These are phyloP conservation scores for Begonia masoniana DNA, from an alignment of 306 rosid genomes.

Conservation along the genomic window DNA sequence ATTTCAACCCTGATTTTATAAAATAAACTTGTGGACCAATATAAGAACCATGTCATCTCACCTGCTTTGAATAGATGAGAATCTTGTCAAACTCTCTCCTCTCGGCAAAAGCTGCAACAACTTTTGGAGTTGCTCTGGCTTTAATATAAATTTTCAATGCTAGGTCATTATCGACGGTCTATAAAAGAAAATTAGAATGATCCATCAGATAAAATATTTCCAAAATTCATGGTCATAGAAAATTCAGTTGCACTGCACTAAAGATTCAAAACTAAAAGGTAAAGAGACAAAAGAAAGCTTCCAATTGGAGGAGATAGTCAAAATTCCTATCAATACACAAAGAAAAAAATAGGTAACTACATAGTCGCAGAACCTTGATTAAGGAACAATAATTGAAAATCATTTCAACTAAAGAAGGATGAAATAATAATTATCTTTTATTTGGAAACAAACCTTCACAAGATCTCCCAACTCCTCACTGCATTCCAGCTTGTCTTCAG, in stretches of 20 bases:
- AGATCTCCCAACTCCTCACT: slow-evolving; percentile 98
- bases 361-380: too few species aligned
- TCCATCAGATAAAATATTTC: too few species aligned
- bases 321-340: too few species aligned
- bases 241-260: too few species aligned
- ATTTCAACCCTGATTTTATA: too few species aligned
- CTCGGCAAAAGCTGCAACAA: slow-evolving; percentile 99
- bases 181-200: slow-evolving; percentile 10
- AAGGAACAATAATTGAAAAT: too few species aligned
- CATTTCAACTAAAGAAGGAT: neutral
- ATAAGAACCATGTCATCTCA: slow-evolving; percentile 14
- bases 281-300: too few species aligned
- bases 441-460: slow-evolving; percentile 67
- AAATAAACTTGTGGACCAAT: neutral
- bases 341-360: too few species aligned
- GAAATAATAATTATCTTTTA: slow-evolving; percentile 1
- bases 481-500: slow-evolving; percentile 98
- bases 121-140: slow-evolving; percentile 99
- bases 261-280: too few species aligned
- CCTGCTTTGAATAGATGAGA: slow-evolving; percentile 97
- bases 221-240: too few species aligned
- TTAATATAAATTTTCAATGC: slow-evolving; percentile 93
- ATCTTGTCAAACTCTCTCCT: slow-evolving; percentile 98
- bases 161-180: slow-evolving; percentile 96
- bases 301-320: too few species aligned